Evolutionary conservation across 2,329 filamentous ascomycete species (phyloP), one percentile per base, ranked within the genome.

Genomic region (Exophiala sp.): DNA sequence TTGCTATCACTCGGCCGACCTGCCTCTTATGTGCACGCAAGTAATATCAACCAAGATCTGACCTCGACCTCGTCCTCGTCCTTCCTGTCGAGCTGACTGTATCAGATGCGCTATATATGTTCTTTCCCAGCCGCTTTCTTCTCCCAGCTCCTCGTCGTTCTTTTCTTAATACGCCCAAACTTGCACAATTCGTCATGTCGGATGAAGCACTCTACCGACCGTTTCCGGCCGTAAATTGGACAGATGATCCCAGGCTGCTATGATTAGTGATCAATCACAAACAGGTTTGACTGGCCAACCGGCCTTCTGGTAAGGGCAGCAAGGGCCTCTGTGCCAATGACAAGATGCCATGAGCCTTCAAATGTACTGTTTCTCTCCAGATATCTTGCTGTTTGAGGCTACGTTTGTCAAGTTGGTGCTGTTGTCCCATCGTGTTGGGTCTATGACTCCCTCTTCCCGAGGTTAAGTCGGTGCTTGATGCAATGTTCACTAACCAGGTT

Each of bases 401-500:
- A 8, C 2, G 10, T 10, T 47, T 52, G 32, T 46, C 46, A 35
- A 49, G 14, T 46, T 24, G n/a, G 37, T 29, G 24, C 41, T 16
- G 23, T 22, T 21, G 16, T 21, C 11, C 13, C 10, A 8, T n/a
- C 21, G 6, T 14, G 30, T 6, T 7, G 6, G 14, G 13, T 19
- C 21, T 40, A 46, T 39, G 41, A 32, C 16, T 38, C 19, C 46
- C 19, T 42, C 30, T 34, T 32, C 3, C 49, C 35, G n/a, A 35
- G 30, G 29, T 30, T 18, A 21, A 2, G 9, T 29, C 30, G n/a
- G 6, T 13, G 14, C 11, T 34, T 14, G 4, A 11, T 19, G 19
- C 35, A 37, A 13, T 44, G 49, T 52, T 52, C 49, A 52, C 44
- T 52, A 52, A 52, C 44, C 43, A 52, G 32, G 40, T 39, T 42